phyloP scores from a whole-genome alignment of 2,329 filamentous ascomycete species.

The Diaporthe vexans region DNA sequence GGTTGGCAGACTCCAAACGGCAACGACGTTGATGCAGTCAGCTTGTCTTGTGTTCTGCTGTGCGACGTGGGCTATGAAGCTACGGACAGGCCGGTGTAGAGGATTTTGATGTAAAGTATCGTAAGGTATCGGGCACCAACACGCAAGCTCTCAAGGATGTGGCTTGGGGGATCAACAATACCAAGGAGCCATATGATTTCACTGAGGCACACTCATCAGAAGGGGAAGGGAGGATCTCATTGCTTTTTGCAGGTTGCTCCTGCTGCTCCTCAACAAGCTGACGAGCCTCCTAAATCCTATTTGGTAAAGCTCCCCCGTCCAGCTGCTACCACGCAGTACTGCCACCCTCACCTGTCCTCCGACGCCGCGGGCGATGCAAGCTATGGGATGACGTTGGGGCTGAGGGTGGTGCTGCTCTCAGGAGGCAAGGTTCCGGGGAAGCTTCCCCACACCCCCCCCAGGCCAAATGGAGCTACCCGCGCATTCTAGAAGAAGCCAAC shows the following conservation, averaged over 20 bases:
- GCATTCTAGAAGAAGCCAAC: conserved; percentile 22
- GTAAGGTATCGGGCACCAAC: conserved; percentile 19
- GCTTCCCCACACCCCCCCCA: conserved; percentile 29
- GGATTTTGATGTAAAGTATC: conserved; percentile 3
- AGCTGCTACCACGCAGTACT: conserved; percentile 19
- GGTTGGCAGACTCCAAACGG: background rate
- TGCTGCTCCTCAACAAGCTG: conserved; percentile 27
- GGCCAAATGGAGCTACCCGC: conserved; percentile 4
- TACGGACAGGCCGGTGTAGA: conserved; percentile 1
- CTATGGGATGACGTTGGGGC: conserved; percentile 21
- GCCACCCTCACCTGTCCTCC: conserved; percentile 24
- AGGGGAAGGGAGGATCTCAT: conserved; percentile 10
- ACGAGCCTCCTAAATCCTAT: conserved; percentile 29
- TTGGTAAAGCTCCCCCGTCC: conserved; percentile 2
- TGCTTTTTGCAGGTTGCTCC: conserved; percentile 27
- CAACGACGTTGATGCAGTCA: conserved; percentile 9
- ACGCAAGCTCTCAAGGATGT: conserved; percentile 24
- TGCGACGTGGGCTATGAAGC: conserved; percentile 13
- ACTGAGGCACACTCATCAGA: conserved; percentile 16
- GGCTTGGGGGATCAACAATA: conserved; percentile 30
- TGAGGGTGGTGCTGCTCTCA: background rate
- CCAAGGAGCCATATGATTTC: conserved; percentile 30
- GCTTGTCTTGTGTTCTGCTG: conserved; percentile 27
- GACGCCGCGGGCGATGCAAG: conserved; percentile 1
- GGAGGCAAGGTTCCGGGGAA: conserved; percentile 28